Evolutionary conservation across 2,329 filamentous ascomycete genomes (phyloP).

Genomic region (Hypoxylon sp.): DNA sequence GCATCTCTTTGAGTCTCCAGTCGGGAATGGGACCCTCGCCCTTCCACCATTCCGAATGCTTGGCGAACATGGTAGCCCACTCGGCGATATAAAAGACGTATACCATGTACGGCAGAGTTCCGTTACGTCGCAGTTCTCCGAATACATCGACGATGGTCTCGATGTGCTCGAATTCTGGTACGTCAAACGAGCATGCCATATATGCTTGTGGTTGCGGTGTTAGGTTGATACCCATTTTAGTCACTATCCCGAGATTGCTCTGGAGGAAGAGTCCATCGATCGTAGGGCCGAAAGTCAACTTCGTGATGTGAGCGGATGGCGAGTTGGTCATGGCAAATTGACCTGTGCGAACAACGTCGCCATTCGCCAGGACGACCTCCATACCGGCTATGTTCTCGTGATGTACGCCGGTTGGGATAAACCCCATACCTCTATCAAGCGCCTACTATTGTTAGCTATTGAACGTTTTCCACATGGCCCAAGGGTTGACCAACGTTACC

Average conservation of each 20-base stretch:
- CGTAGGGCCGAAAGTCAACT: constrained; percentile 52
- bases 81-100: constrained; percentile 58
- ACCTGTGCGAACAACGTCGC: constrained; percentile 55
- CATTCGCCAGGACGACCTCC: constrained; percentile 55
- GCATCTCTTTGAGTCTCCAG: constrained; percentile 54
- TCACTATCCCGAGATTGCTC: constrained; percentile 62
- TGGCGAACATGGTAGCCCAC: constrained; percentile 54
- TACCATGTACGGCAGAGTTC: constrained; percentile 52
- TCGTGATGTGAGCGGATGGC: constrained; percentile 50
- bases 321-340: constrained; percentile 54
- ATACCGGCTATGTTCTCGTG: constrained; percentile 55
- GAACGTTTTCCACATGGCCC: too few relatives aligned
- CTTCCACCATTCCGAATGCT: constrained; percentile 54
- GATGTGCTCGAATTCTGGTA: constrained; percentile 56
- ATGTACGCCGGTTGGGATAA: constrained; percentile 50
- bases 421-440: constrained; percentile 55
- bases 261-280: constrained; percentile 61
- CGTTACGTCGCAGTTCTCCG: constrained; percentile 53
- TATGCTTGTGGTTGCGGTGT: constrained; percentile 54
- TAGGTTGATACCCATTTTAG: constrained; percentile 61
- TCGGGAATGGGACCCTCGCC: constrained; percentile 55
- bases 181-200: constrained; percentile 56
- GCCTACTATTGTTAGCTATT: constrained; percentile 42
- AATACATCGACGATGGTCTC: constrained; percentile 56
- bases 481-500: constrained; percentile 52